phyloP scores from a whole-genome alignment of 2,329 filamentous ascomycete genomes.

The Aspergillus proliferans region DNA sequence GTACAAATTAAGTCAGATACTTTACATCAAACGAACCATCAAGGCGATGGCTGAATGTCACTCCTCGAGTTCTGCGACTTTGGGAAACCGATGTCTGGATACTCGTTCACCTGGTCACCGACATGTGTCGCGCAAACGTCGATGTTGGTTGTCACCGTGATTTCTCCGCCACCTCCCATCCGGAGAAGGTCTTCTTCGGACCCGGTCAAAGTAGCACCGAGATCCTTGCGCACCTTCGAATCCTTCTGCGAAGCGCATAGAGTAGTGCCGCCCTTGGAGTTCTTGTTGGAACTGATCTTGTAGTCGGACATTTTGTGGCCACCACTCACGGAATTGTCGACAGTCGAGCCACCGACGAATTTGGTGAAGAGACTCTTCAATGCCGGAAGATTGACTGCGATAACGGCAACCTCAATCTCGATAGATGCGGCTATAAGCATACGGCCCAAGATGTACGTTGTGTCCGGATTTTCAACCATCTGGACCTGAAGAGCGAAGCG shows the following conservation, averaged over 20 bases:
- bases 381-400: slow-evolving; percentile 1
- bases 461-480: neutral
- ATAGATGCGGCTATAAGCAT: neutral
- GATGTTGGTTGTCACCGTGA: neutral
- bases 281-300: neutral
- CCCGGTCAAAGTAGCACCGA: neutral
- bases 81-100: neutral
- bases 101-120: neutral
- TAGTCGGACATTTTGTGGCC: neutral
- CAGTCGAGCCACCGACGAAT: neutral
- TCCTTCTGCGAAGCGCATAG: neutral
- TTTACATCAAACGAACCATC: neutral
- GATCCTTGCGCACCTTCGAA: neutral
- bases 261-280: neutral
- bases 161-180: neutral
- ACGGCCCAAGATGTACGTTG: neutral
- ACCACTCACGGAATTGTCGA: neutral
- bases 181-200: neutral
- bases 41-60: neutral
- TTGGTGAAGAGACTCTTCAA: neutral
- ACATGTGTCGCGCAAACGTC: neutral
- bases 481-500: neutral
- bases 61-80: neutral
- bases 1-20: neutral
- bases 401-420: neutral